Evolutionary conservation across 2,329 filamentous ascomycete species (phyloP), one percentile per base, ranked within the genome.

Genomic region (Shiraia bambusicola): DNA sequence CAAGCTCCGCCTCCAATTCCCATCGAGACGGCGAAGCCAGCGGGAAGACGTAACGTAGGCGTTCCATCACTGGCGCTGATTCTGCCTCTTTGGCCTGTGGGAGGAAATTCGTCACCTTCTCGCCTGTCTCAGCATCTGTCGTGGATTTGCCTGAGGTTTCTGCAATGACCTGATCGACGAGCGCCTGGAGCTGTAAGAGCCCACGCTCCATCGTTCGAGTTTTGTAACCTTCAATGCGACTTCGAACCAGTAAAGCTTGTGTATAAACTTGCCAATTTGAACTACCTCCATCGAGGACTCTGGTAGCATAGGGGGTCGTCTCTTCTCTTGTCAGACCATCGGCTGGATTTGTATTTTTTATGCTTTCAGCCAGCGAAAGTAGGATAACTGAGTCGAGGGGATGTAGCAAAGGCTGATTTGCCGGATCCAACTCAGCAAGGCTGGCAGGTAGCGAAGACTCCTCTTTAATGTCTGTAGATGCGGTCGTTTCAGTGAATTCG

Each of bases 191-290:
- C 69, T 98, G 93, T 14, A 98, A 73, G 0, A 98, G 82, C 32
- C 89, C 88, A 45, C 93, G 79, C 70, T 98, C 93, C 27, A 94
- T 78, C 0, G 93, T 98, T 40, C 92, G 79, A 38, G 91, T 88
- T 38, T 83, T 81, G 69, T 94, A 91, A 0, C 91, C 79, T 69
- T 98, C 93, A 40, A 97, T 92, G 12, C 93, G 80, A 46, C 88
- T 95, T 31, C 93, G 81, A 2, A 97, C 87, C 0, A 98, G 76
- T 7, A 98, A 75, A 0, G 90, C 93, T 63, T 97, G 91, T 0
- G 93, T 96, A 65, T 97, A 97, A 25, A 96, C 85, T 66, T 97
- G 93, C 93, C 93, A 98, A 67, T 97, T 98, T 1, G 89, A 92
- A 32, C 87, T 87, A 54, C 92, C 91, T 47, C 93, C 90, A 7